Conservation (phyloP, 2,329 filamentous ascomycete genomes). For the Fusarium sp. region DNA sequence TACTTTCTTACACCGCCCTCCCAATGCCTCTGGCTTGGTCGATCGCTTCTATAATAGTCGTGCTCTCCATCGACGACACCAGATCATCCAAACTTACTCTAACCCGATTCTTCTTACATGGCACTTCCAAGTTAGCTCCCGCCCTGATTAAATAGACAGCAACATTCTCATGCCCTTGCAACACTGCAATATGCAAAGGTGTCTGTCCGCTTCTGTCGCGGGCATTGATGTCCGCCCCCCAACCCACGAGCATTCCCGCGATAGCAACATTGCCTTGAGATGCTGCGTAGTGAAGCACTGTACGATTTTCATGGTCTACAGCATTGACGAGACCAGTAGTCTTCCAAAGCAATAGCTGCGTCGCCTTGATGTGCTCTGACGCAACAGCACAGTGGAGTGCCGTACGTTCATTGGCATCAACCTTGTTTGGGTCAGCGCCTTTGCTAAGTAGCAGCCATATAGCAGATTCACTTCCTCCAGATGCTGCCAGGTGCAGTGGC, state of each 20-base stretch:
- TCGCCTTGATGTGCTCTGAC: neutral
- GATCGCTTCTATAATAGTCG: neutral
- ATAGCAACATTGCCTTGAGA: neutral
- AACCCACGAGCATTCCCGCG: neutral
- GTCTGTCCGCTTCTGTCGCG: neutral
- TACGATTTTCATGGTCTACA: neutral
- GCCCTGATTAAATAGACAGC: neutral
- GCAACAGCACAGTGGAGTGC: neutral
- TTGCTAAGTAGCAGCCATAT: slow-evolving; percentile 4
- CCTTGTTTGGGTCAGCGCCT: neutral
- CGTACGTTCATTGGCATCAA: neutral
- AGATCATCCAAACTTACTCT: neutral
- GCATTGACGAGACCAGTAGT: neutral
- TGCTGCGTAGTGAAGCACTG: neutral
- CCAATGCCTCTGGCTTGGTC: neutral
- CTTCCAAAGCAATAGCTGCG: neutral
- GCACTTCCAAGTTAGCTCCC: neutral
- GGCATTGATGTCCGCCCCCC: neutral
- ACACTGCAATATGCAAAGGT: neutral
- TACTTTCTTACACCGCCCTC: too few species aligned
- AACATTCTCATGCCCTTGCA: neutral
- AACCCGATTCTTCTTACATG: neutral
- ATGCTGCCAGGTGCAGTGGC: neutral
- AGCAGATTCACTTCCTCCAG: neutral
- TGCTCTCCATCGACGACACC: neutral